Conservation (phyloP, 306 rosid species). For the Lathyrus sativus region DNA sequence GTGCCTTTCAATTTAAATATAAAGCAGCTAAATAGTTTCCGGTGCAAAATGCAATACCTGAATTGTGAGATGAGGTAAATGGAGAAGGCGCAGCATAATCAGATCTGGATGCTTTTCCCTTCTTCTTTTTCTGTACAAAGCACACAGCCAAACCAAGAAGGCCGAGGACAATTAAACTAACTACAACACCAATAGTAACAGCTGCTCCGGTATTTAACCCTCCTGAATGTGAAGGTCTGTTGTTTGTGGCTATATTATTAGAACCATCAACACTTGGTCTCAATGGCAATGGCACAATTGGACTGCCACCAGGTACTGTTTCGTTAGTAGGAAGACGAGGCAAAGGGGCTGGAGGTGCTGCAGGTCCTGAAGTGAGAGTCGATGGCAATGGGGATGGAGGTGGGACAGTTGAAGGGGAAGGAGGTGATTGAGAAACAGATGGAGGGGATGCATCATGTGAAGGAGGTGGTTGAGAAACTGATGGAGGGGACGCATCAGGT, state of each 20-base stretch:
- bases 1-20: no score
- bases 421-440: conserved; percentile 53
- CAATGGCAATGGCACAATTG: conserved; percentile 40
- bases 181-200: conserved; percentile 63
- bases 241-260: conserved; percentile 24
- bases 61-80: conserved; percentile 83
- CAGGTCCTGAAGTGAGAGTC: conserved; percentile 58
- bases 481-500: conserved; percentile 53
- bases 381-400: conserved; percentile 52
- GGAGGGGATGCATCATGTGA: conserved; percentile 56
- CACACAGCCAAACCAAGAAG: conserved; percentile 65
- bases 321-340: conserved; percentile 52
- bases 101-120: conserved; percentile 43
- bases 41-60: conserved; percentile 60
- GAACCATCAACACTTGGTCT: conserved; percentile 47
- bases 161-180: conserved; percentile 70
- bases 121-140: conserved; percentile 64
- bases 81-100: conserved; percentile 71
- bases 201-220: conserved; percentile 54
- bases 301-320: conserved; percentile 32
- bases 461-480: conserved; percentile 51
- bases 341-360: conserved; percentile 54
- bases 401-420: conserved; percentile 43
- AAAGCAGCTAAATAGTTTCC: no score
- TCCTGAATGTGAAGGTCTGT: conserved; percentile 43